Evolutionary conservation across 1,284 basidiomycete species (phyloP).

Genomic region (Moniliella sp.): DNA sequence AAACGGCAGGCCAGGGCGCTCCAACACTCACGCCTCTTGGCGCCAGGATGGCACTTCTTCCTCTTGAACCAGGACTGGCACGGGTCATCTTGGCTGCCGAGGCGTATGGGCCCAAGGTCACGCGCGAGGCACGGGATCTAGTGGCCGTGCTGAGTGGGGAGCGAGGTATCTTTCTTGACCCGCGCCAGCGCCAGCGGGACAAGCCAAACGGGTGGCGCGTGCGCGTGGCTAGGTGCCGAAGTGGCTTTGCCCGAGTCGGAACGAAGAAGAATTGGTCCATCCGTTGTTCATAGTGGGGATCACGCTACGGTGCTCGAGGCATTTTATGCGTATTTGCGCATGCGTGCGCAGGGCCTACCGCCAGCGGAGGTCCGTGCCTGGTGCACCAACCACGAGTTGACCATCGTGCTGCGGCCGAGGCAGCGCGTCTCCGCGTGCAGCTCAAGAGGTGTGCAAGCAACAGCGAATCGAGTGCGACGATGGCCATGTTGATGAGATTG

Average conservation of each 20-base stretch:
- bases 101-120: conserved; percentile 7
- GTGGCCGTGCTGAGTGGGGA: conserved; percentile 19
- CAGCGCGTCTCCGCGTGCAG: conserved; percentile 21
- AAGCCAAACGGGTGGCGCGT: conserved; percentile 4
- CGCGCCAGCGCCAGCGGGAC: conserved; percentile 8
- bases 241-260: too few species aligned
- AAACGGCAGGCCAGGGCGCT: not conserved
- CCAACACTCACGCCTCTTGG: conserved; percentile 16
- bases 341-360: not conserved
- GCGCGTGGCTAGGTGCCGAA: too few species aligned
- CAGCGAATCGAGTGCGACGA: conserved; percentile 16
- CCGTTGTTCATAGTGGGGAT: conserved; percentile 18
- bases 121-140: conserved; percentile 20
- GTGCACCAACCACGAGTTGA: conserved; percentile 23
- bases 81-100: conserved; percentile 21
- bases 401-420: conserved; percentile 18
- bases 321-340: conserved; percentile 25
- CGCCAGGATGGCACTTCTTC: conserved; percentile 17
- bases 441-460: conserved; percentile 15
- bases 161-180: conserved; percentile 2
- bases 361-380: conserved; percentile 14
- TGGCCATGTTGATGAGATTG: not conserved
- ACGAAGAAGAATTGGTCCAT: too few species aligned
- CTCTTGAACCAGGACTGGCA: conserved; percentile 20
- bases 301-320: conserved; percentile 24